Evolutionary conservation across 306 rosid genomes (phyloP).

Genomic region (Lathyrus sativus): DNA sequence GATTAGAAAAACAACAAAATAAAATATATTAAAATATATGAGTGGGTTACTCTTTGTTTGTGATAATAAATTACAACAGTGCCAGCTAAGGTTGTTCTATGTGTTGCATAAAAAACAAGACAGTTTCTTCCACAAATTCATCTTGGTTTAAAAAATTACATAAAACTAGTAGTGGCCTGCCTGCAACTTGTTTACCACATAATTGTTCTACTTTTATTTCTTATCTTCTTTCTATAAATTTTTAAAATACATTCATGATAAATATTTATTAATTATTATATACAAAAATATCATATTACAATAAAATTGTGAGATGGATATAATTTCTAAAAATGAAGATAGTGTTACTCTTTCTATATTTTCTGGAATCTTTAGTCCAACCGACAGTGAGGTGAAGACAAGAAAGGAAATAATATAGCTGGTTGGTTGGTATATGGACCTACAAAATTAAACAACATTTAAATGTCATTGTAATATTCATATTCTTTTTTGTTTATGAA

Average conservation of each 20-base stretch:
- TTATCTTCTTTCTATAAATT: neutral
- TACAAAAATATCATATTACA: too few relatives aligned
- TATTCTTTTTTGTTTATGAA: neutral
- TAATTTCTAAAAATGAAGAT: too few relatives aligned
- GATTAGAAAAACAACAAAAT: constrained; percentile 20
- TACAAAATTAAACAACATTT: constrained; percentile 2
- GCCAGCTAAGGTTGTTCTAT: constrained; percentile 58
- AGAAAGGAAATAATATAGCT: constrained; percentile 5
- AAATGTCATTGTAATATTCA: neutral
- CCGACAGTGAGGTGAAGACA: constrained; percentile 12
- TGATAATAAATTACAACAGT: constrained; percentile 53
- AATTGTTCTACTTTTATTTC: too few relatives aligned
- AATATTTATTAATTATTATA: too few relatives aligned
- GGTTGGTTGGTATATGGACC: constrained; percentile 15
- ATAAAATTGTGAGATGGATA: too few relatives aligned
- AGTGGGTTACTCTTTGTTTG: constrained; percentile 45
- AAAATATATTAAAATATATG: constrained; percentile 40
- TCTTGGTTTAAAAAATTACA: neutral
- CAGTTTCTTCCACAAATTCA: constrained; percentile 7
- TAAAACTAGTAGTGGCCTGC: neutral
- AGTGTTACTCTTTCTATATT: neutral
- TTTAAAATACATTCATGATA: too few relatives aligned
- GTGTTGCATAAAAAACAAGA: constrained; percentile 43
- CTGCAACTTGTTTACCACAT: neutral
- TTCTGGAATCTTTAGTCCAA: neutral